Base-by-base conservation (phyloP, 2,329 filamentous ascomycete species). In the Penicillium brasilianum region DNA sequence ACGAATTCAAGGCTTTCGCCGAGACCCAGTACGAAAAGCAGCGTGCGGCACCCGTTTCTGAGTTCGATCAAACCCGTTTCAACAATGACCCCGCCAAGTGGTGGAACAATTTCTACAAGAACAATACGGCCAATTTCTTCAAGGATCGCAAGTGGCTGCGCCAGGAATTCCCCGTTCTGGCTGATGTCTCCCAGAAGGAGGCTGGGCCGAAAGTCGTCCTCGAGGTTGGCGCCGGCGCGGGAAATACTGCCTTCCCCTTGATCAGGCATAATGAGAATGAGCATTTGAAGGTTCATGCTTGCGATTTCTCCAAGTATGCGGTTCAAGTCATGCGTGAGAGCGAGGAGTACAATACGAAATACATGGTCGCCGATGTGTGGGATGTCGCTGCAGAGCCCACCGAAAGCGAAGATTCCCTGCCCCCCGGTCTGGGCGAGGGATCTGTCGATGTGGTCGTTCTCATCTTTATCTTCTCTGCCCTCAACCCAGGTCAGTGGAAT, bases 41-140 rank as follows among this genome's bases (percentile, higher is more conserved):
- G 80, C 88, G 93, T 66, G 87, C 90, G 71, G 85, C 90, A 63
- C 94, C 93, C 59, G 95, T 97, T 53, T 93, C 90, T 46, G 93
- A 97, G 64, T 97, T 96, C 82, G 93, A 99, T 78, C 93, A 93
- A 77, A 86, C 82, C 70, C 90, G 92, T 68, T 97, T 97, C 83
- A 98, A 97, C 76, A 82, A 84, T 49, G 87, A 96, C 66, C 95
- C 95, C 0, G 93, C 92, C 64, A 96, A 93, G 77, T 98, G 93
- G 92, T 99, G 95, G 95, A 95, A 99, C 73, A 81, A 90, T 58
- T 99, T 99, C 80, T 99, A 99, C 83, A 93, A 95, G 80, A 97
- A 98, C 81, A 98, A 99, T 79, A 91, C 91, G 20, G 87, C 89
- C 71, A 98, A 98, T 74, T 99, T 99, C 80, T 99, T 99, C 87